These are phyloP conservation scores for Nymphaea thermarum DNA, from an alignment of 164 flowering plant species.

Conservation along the genomic window DNA sequence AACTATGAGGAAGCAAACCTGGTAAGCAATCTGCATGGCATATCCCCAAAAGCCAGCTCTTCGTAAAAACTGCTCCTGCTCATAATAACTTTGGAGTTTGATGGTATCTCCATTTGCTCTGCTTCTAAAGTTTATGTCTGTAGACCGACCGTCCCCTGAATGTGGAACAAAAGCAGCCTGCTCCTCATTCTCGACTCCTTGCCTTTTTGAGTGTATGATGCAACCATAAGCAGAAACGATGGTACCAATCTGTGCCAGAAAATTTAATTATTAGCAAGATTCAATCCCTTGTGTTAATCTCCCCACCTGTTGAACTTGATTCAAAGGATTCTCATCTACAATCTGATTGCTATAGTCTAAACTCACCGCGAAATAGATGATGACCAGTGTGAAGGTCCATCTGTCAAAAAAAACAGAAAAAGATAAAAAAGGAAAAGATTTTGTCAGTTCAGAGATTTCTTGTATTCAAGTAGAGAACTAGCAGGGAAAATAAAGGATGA, in stretches of 20 bases:
- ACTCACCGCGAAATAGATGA: slow-evolving; percentile 64
- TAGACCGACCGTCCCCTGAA: slow-evolving; percentile 9
- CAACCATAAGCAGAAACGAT: slow-evolving; percentile 43
- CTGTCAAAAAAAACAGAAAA: slow-evolving; percentile 23
- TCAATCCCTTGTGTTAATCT: background rate
- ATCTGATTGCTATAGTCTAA: background rate
- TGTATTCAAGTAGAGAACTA: background rate
- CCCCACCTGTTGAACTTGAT: background rate
- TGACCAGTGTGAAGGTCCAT: slow-evolving; percentile 80
- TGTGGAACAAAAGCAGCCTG: slow-evolving; percentile 2
- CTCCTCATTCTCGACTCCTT: slow-evolving; percentile 7
- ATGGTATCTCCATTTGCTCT: slow-evolving; percentile 11
- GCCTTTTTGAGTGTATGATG: slow-evolving; percentile 8
- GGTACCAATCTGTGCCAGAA: slow-evolving; percentile 20
- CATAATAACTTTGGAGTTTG: slow-evolving; percentile 23
- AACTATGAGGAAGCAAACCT: slow-evolving; percentile 17
- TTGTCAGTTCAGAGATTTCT: background rate
- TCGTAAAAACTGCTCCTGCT: slow-evolving; percentile 15
- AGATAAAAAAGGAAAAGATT: background rate
- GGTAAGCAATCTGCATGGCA: slow-evolving; percentile 37
- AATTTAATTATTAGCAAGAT: background rate
- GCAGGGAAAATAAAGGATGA: too few relatives aligned
- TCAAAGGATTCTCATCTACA: background rate
- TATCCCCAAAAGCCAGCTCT: slow-evolving; percentile 49
- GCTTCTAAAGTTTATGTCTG: slow-evolving; percentile 8